Base-by-base conservation (phyloP, 192 early-diverging fungal species). In the Umbelopsis ramanniana region DNA sequence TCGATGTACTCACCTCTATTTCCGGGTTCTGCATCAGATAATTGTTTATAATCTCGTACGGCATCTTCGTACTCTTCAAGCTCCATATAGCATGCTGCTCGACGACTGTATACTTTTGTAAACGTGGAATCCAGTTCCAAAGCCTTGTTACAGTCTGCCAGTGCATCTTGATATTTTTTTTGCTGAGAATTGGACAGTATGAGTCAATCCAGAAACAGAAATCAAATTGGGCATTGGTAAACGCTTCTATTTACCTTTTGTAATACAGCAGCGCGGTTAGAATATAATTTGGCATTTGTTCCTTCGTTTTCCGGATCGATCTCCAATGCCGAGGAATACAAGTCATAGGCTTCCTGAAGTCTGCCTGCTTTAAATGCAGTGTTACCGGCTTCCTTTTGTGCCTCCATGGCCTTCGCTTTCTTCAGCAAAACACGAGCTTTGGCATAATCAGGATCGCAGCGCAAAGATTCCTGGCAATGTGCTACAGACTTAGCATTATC, bases 361-460 rank as follows among this genome's bases (percentile, higher is more conserved):
- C 84, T 70, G 24, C 83, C 81, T 2, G 75, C 68, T 46, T 85
- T 88, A 81, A 93, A 94, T 21, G 88, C 89, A 60, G 87, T 89
- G 74, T 96, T 95, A 50, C 93, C 92, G 19, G 85, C 85, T 26
- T 85, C 85, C 71, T 93, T 94, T 67, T 87, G 77, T 0, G 67
- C 68, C 47, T 95, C 94, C 43, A 94, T 67, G 5, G 73, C 73
- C 72, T 83, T 87, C 33, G 91, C 81, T 69, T 84, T 87, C 74
- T 91, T 89, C 73, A 90, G 71, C 26, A 96, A 71, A 43, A 77
- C 72, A 22, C 89, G 82, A 9, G 93, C 92, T 46, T 86, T 83
- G 37, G 79, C 72, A 72, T 93, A 87, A 80, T 95, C 93, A 12
- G 93, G 94, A 72, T 96, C 93, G 76, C 82, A 94, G 2, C 87